phyloP scores from a whole-genome alignment of 176 grass and related monocot species.

The Eragrostis curvula region DNA sequence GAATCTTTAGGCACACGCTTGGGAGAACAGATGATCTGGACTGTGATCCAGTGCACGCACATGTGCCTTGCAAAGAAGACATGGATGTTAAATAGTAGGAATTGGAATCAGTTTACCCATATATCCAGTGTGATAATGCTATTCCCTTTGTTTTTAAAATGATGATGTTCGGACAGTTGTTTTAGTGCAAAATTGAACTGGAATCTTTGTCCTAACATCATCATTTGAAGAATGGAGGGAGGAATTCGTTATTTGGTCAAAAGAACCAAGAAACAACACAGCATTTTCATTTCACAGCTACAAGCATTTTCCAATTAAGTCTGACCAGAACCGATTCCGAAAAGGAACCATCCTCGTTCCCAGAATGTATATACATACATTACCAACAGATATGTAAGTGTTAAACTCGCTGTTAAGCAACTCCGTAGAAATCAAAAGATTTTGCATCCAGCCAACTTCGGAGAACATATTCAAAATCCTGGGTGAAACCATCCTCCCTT shows the following conservation, averaged over 20 bases:
- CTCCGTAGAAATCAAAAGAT: constrained; percentile 10
- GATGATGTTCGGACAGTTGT: too few relatives aligned
- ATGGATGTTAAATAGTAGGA: not conserved
- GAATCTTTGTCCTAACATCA: too few relatives aligned
- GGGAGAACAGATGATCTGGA: not conserved
- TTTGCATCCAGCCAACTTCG: constrained; percentile 27
- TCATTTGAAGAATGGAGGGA: too few relatives aligned
- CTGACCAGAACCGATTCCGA: not conserved
- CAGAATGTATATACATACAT: constrained; percentile 24
- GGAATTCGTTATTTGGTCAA: not conserved
- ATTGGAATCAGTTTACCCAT: not conserved
- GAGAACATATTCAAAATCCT: constrained; percentile 36
- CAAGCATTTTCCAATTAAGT: not conserved
- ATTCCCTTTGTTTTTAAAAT: too few relatives aligned
- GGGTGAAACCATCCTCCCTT: constrained; percentile 56
- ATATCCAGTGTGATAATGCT: not conserved
- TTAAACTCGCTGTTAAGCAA: not conserved
- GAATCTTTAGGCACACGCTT: constrained; percentile 48
- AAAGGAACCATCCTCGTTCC: not conserved
- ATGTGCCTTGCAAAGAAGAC: not conserved
- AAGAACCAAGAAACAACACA: not conserved
- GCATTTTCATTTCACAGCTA: not conserved
- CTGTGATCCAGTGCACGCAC: not conserved
- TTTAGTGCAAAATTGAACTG: too few relatives aligned
- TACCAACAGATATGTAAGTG: not conserved